Evolutionary conservation across 495 filamentous ascomycete species (phyloP).

Genomic region (Podospora conica): DNA sequence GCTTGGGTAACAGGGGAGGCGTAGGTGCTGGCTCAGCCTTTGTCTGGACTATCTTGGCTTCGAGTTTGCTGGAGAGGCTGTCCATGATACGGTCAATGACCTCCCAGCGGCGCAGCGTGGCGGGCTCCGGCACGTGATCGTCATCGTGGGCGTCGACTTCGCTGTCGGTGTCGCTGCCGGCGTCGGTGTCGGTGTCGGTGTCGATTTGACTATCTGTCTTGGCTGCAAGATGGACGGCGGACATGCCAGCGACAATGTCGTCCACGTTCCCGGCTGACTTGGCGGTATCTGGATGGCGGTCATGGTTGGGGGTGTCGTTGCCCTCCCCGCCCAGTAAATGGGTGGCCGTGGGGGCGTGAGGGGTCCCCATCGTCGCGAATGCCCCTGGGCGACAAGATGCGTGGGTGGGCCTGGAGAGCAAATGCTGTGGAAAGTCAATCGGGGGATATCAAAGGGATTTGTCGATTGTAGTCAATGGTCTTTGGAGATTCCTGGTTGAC

Average conservation of each 20-base stretch:
- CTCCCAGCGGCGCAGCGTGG: constrained; percentile 3
- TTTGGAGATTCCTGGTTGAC: not conserved
- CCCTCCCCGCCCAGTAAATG: not conserved
- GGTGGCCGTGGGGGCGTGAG: not conserved
- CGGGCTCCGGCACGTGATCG: not conserved
- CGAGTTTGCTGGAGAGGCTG: constrained; percentile 19
- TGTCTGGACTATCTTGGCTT: constrained; percentile 14
- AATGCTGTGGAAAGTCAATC: not conserved
- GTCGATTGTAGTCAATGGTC: not conserved
- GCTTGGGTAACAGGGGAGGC: not conserved
- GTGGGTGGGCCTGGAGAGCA: not conserved
- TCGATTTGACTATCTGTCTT: not conserved
- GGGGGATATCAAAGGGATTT: not conserved
- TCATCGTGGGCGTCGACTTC: not conserved
- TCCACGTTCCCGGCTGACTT: not conserved
- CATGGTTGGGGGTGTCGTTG: not conserved
- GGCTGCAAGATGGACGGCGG: not conserved
- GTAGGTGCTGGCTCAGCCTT: not conserved
- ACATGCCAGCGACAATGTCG: not conserved
- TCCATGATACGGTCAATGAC: constrained; percentile 24
- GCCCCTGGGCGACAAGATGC: not conserved
- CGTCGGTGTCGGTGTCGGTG: not conserved
- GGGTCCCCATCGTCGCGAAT: not conserved
- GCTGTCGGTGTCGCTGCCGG: not conserved
- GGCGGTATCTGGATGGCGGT: no score